Percentiles rank a stretch among this genome's conserved stretches.
These are phyloP conservation scores for Houttuynia cordata DNA, from an alignment of 164 flowering plant species.

Conservation along the genomic window DNA sequence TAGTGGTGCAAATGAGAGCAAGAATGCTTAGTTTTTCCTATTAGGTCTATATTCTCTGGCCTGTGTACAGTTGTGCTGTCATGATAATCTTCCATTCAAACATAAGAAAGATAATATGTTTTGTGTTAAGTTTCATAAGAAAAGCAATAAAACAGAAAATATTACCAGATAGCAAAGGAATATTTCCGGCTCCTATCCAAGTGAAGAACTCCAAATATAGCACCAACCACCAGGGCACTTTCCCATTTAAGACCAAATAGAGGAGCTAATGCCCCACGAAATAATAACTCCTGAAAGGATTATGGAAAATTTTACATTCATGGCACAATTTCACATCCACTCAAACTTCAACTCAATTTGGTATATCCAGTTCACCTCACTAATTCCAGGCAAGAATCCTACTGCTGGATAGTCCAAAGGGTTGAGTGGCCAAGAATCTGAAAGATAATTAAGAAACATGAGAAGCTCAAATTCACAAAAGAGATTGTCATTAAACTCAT, in stretches of 20 bases:
- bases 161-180: constrained; percentile 79
- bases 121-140: not conserved
- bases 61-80: too few relatives aligned
- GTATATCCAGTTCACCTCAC: constrained; percentile 43
- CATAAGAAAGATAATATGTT: too few relatives aligned
- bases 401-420: constrained; percentile 68
- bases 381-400: constrained; percentile 72
- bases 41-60: too few relatives aligned
- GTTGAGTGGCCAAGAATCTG: constrained; percentile 81
- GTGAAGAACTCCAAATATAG: constrained; percentile 68
- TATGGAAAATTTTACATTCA: not conserved
- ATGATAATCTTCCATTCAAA: not conserved
- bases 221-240: constrained; percentile 44
- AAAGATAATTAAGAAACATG: not conserved
- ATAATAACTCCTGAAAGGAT: constrained; percentile 66
- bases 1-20: not conserved
- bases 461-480: not conserved
- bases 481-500: not conserved
- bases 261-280: constrained; percentile 82
- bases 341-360: too few relatives aligned
- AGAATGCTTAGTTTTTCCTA: too few relatives aligned
- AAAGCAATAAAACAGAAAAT: constrained; percentile 2
- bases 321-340: not conserved
- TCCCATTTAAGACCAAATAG: constrained; percentile 55
- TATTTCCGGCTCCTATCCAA: constrained; percentile 69